Base-by-base conservation (phyloP, 192 early-diverging fungal species). In the Oehlia diaphana region DNA sequence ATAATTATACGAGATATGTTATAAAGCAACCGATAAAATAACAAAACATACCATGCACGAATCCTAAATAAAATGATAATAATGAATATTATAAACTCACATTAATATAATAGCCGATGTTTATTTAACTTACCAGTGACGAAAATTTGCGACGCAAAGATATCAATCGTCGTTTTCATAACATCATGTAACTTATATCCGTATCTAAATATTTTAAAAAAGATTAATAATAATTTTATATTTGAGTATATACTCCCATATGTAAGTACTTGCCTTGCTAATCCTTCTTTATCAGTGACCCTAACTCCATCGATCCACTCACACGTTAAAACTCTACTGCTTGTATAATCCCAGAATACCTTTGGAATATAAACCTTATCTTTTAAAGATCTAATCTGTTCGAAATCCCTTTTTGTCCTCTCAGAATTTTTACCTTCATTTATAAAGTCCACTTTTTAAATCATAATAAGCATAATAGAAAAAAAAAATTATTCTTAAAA, bases 271-370 rank as follows among this genome's bases (percentile, higher is more conserved):
- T 85, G 74, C 28, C 62, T 78, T 33, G 80, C 72, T 39, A 92
- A 77, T 6, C 83, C 84, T 7, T 88, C 89, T 14, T 85, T 86
- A 58, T 95, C 89, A 1, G 90, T 91, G 21, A 96, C 84, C 44
- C 88, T 86, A n/a, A 89, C 84, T 9, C 95, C 96, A 64, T 96
- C 92, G 42, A 96, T 91, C 95, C 95, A 98, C 80, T 98, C 97
- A 16, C 92, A 90, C 0, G 94, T 92, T 89, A 98, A 85, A 5
- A 98, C 88, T 50, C 92, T 82, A 49, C 85, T 86, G 0, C 91
- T 84, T 8, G 94, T 95, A 61, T 82, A 86, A 0, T 94, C 89
- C 87, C 92, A 91, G 58, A 90, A 90, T 42, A 96, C 90, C 53
- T 87, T 89, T 8, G 97, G 97, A 4, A 98, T 87, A 86, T 96